phyloP scores from a whole-genome alignment of 495 filamentous ascomycete species.

The Xylaria venustula region DNA sequence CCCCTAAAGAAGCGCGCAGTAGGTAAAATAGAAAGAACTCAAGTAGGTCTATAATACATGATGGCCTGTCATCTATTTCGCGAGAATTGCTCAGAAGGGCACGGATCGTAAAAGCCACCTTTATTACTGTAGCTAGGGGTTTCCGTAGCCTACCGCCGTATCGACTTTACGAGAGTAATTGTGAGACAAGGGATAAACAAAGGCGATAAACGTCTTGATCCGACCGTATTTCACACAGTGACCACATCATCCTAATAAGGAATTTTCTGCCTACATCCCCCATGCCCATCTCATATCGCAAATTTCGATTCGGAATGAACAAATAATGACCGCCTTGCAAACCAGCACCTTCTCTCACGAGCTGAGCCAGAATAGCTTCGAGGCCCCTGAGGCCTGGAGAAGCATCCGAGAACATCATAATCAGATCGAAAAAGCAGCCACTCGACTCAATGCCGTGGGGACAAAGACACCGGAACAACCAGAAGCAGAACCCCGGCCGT shows the following conservation, averaged over 20 bases:
- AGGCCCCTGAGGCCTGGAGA: neutral
- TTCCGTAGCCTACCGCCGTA: too few species aligned
- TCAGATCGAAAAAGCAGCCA: slow-evolving; percentile 1
- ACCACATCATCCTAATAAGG: neutral
- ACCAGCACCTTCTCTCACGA: neutral
- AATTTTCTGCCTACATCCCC: neutral
- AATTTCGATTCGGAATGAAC: neutral
- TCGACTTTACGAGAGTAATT: too few species aligned
- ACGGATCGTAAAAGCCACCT: too few species aligned
- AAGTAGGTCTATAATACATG: too few species aligned
- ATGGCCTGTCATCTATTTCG: too few species aligned
- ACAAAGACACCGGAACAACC: neutral
- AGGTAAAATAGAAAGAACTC: too few species aligned
- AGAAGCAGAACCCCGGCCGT: neutral
- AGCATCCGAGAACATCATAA: neutral
- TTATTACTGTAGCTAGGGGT: too few species aligned
- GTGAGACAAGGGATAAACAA: too few species aligned
- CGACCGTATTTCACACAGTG: neutral
- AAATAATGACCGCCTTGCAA: neutral
- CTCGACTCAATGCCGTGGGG: neutral
- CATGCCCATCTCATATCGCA: too few species aligned
- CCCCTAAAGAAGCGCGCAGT: too few species aligned
- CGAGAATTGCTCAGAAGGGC: too few species aligned
- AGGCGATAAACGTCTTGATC: too few species aligned
- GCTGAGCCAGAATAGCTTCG: neutral